phyloP scores from a whole-genome alignment of 2,329 filamentous ascomycete species.

The Aspergillus sojae region DNA sequence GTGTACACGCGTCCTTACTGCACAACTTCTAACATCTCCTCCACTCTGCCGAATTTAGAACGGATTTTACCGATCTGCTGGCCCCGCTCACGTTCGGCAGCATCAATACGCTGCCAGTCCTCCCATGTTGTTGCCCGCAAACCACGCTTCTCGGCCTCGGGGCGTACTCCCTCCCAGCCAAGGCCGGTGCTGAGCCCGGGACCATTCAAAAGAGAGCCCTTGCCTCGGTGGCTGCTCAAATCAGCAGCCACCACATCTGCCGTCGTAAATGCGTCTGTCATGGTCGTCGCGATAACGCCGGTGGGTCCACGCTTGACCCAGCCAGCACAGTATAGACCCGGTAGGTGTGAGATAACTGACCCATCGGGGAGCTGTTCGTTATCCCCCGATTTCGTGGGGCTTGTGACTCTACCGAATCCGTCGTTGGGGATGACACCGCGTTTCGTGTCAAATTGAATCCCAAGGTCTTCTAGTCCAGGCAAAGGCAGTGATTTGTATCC shows the following conservation, averaged over 20 bases:
- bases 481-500: conserved; percentile 85
- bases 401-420: conserved; percentile 70
- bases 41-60: conserved; percentile 64
- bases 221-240: conserved; percentile 54
- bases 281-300: conserved; percentile 92
- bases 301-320: conserved; percentile 97
- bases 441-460: conserved; percentile 74
- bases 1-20: conserved; percentile 11
- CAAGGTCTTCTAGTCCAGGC: conserved; percentile 70
- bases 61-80: conserved; percentile 71
- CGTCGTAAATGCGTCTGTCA: conserved; percentile 90
- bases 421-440: conserved; percentile 83
- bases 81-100: conserved; percentile 71
- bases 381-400: conserved; percentile 30
- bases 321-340: conserved; percentile 86
- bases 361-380: conserved; percentile 32
- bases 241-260: conserved; percentile 83
- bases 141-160: conserved; percentile 59
- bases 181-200: conserved; percentile 43
- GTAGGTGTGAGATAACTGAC: conserved; percentile 54
- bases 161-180: conserved; percentile 78
- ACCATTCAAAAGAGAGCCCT: conserved; percentile 51
- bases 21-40: conserved; percentile 59
- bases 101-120: conserved; percentile 85
- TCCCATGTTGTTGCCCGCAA: conserved; percentile 73